Base-by-base conservation (phyloP, 768 basidiomycete genomes). In the Sporobolomyces phaffii region DNA sequence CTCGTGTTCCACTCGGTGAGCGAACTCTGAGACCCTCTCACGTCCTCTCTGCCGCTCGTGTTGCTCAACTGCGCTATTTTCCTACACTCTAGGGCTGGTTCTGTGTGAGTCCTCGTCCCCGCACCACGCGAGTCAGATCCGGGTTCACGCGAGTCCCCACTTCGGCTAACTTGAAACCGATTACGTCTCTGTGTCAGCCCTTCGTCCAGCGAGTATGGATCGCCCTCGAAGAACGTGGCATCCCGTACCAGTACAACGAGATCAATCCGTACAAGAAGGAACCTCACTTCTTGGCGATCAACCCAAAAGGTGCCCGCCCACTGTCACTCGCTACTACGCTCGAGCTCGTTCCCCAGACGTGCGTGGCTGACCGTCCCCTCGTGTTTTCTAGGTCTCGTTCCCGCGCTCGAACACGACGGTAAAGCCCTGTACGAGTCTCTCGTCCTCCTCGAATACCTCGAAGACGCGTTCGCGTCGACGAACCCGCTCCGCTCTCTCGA, bases 171-270 rank as follows among this genome's bases (percentile, higher is more conserved):
- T n/a, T n/a, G n/a, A n/a, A n/a, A n/a, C n/a, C n/a, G n/a, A n/a
- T n/a, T n/a, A n/a, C n/a, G n/a, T n/a, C n/a, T n/a, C n/a, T n/a
- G n/a, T n/a, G n/a, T n/a, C n/a, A 88, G 75, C 87, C 88, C 0
- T 90, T 90, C 74, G 88, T 90, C 2, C 88, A 90, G 76, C 81
- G 89, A 20, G 87, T 84, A 3, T 91, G 90, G 89, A 81, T 85
- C 24, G 82, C 84, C 0, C 80, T 90, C 34, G 88, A 91, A 76
- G 82, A 83, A 67, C 82, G 89, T 26, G 81, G 80, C 2, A 83
- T 90, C 49, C 83, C 84, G 3, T 90, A 92, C 77, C 87, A 88
- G 24, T 90, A 90, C 80, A 84, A 85, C 78, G 91, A 90, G 72
- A 84, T 70, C n/a, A 36, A 60, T 34, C 69, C 65, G 3, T 66